Percentiles rank a stretch among this genome's conserved stretches.
Conservation (phyloP, 768 basidiomycete genomes). For the Terana coerulea region DNA sequence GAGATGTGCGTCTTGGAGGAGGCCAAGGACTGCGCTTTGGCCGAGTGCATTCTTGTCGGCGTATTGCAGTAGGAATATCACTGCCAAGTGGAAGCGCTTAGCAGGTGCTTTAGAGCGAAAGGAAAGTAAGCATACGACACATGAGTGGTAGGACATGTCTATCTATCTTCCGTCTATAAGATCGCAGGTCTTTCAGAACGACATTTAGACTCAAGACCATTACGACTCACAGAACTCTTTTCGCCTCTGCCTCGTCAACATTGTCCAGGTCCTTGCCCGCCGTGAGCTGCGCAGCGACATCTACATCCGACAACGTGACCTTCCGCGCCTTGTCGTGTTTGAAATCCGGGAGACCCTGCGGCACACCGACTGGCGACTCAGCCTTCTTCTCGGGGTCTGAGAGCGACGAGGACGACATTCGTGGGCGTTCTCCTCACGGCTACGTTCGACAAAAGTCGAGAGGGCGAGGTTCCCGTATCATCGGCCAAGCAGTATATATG, state of each 20-base stretch:
- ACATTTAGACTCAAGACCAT: neutral
- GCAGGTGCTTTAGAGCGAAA: too few species aligned
- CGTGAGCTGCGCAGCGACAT: conserved; percentile 52
- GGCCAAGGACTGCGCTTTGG: conserved; percentile 67
- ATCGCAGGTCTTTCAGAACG: neutral
- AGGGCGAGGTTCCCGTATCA: too few species aligned
- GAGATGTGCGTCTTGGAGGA: conserved; percentile 35
- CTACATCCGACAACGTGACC: conserved; percentile 40
- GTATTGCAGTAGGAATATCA: conserved; percentile 41
- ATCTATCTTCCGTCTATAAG: conserved; percentile 56
- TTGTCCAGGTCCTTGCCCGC: conserved; percentile 40
- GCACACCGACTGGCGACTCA: neutral
- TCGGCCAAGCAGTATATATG: too few species aligned
- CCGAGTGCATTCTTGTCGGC: conserved; percentile 71
- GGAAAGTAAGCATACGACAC: conserved; percentile 56
- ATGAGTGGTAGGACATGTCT: conserved; percentile 74
- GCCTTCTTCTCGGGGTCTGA: neutral
- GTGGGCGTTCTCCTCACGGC: too few species aligned
- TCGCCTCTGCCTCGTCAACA: conserved; percentile 41
- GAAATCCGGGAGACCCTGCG: neutral
- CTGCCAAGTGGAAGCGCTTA: conserved; percentile 26
- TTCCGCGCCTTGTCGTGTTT: conserved; percentile 8
- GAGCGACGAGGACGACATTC: conserved; percentile 3
- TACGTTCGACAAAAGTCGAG: too few species aligned
- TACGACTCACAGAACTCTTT: conserved; percentile 50